Evolutionary conservation across 371 early-diverging fungal genomes (phyloP), one percentile per base, ranked within the genome.

Genomic region (Smittium mucronatum): DNA sequence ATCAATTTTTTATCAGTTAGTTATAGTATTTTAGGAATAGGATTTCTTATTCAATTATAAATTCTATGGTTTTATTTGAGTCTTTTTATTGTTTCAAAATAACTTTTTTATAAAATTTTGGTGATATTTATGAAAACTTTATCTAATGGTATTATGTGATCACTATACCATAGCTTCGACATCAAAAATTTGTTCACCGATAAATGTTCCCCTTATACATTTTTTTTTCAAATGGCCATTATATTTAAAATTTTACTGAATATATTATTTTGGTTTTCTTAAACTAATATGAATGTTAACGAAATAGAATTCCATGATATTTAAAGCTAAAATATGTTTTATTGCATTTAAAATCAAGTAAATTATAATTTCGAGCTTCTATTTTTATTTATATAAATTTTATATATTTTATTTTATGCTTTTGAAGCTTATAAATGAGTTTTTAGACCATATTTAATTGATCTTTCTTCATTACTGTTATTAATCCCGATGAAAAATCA

Each of bases 401-500:
- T 15, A 11, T 25, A 2, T 2, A 2, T 32, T 65, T 65, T 2
- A 65, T 33, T n/a, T 33, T 65, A 34, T 26, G 31, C 5, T 65
- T 65, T 25, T 26, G 34, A 34, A 34, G 69, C 34, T 25, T 21
- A 17, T 26, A 32, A 65, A 31, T 21, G 65, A 32, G 36, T n/a
- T 32, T 33, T 36, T n/a, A 65, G 65, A 32, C 5, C 65, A n/a
- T 31, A 2, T 2, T 65, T 36, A 2, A 65, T n/a, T n/a, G 17
- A 32, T n/a, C 17, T 25, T n/a, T n/a, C 32, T 15, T 65, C 65
- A 28, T 65, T n/a, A 2, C n/a, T 65, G 15, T 28, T 25, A 5
- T 36, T 34, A 11, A 65, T 65, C 2, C 65, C 71, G 0, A 70
- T 11, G 1, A 67, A 60, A 2, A 73, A 33, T 73, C 71, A 31